Evolutionary conservation across 169 alveolate species (phyloP).

Genomic region (Plasmodium malariae): DNA sequence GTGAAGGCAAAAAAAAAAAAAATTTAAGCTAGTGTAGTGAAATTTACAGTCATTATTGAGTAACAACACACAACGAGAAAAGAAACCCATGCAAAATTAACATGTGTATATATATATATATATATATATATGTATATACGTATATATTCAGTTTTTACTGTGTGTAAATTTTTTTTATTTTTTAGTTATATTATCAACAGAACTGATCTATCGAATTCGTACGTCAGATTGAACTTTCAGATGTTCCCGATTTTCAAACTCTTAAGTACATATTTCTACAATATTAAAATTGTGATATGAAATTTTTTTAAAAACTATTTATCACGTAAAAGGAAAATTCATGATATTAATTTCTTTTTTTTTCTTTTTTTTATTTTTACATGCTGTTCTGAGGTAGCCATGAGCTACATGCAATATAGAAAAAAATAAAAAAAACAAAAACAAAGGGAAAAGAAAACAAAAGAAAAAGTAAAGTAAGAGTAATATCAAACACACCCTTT

Average conservation of each 20-base stretch:
- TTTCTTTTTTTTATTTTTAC: background rate
- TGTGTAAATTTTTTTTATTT: too few relatives aligned
- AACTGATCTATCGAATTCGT: slow-evolving; percentile 6
- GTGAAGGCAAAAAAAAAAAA: too few relatives aligned
- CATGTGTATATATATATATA: too few relatives aligned
- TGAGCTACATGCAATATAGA: slow-evolving; percentile 5
- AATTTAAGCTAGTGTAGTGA: too few relatives aligned
- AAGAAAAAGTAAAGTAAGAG: background rate
- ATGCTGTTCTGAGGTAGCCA: slow-evolving; percentile 1
- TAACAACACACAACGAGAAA: too few relatives aligned
- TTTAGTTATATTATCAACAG: slow-evolving; percentile 6
- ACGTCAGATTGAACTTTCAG: background rate
- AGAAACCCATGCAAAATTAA: too few relatives aligned
- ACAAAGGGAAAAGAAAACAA: background rate
- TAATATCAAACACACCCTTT: too few relatives aligned
- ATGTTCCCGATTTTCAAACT: background rate
- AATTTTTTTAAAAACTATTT: background rate
- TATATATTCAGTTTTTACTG: too few relatives aligned
- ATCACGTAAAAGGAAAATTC: background rate
- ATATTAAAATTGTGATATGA: slow-evolving; percentile 13
- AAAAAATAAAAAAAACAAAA: slow-evolving; percentile 22
- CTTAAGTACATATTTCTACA: background rate
- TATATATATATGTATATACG: too few relatives aligned
- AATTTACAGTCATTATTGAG: too few relatives aligned
- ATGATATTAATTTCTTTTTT: background rate